Evolutionary conservation across 2,329 filamentous ascomycete species (phyloP).

Genomic region (Alternaria sp.): DNA sequence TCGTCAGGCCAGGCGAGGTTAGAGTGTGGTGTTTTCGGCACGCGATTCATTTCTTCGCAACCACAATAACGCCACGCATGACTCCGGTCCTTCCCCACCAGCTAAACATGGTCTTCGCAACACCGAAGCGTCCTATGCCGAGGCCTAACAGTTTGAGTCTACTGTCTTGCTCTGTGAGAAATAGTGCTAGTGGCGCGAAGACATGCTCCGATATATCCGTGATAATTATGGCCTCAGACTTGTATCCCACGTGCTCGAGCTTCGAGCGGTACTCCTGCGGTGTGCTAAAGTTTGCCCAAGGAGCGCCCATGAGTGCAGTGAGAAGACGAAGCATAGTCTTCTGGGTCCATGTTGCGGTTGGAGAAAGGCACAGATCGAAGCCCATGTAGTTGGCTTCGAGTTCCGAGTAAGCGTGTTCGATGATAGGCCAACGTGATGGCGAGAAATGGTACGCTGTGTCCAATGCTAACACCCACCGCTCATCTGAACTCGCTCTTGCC

Average conservation of each 20-base stretch:
- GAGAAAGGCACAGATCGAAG: conserved; percentile 60
- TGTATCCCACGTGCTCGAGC: conserved; percentile 60
- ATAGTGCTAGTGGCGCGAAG: conserved; percentile 59
- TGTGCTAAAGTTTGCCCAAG: conserved; percentile 60
- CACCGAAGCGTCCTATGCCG: conserved; percentile 48
- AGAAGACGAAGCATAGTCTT: conserved; percentile 52
- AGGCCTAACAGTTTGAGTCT: conserved; percentile 49
- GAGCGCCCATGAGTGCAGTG: conserved; percentile 59
- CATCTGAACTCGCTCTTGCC: conserved; percentile 9
- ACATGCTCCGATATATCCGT: conserved; percentile 63
- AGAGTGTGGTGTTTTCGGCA: neutral
- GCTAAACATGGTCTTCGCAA: conserved; percentile 48
- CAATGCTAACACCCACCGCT: conserved; percentile 63
- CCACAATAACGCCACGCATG: conserved; percentile 52
- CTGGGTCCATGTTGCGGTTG: conserved; percentile 26
- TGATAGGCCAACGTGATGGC: conserved; percentile 60
- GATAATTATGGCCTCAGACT: conserved; percentile 52
- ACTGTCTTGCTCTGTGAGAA: conserved; percentile 51
- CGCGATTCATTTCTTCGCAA: conserved; percentile 38
- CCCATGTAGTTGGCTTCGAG: conserved; percentile 62
- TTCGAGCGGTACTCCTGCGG: conserved; percentile 56
- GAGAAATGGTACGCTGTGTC: conserved; percentile 67
- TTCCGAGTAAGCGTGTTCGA: conserved; percentile 52
- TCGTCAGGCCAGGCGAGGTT: neutral
- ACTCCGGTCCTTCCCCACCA: conserved; percentile 54